Evolutionary conservation across 202 grass and related monocot genomes (phyloP).

Genomic region (Schoenoplectus tabernaemontani): DNA sequence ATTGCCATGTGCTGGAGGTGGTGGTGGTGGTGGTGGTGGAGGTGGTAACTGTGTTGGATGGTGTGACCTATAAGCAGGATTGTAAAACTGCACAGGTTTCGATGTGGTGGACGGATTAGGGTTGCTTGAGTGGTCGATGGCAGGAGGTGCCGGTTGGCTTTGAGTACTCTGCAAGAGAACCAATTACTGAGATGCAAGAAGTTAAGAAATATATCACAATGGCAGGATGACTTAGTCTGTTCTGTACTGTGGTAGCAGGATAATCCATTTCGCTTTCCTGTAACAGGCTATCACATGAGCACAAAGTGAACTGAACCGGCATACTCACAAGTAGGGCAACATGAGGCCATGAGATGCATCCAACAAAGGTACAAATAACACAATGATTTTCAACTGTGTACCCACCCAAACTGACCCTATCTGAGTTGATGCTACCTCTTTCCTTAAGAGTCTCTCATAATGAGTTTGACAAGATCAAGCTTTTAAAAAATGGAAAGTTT

Average conservation of each 20-base stretch:
- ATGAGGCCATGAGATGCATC: conserved; percentile 24
- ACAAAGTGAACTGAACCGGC: neutral
- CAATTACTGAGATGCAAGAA: conserved; percentile 23
- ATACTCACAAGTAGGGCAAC: conserved; percentile 25
- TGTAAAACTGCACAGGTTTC: conserved; percentile 41
- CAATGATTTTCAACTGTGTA: neutral
- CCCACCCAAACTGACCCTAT: too few relatives aligned
- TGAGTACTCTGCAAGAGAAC: conserved; percentile 61
- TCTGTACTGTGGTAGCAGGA: neutral
- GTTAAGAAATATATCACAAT: neutral
- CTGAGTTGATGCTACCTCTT: too few relatives aligned
- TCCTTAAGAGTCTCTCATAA: too few relatives aligned
- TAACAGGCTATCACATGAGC: neutral
- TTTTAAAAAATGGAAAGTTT: too few relatives aligned
- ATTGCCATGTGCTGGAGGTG: conserved; percentile 48
- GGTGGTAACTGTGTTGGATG: conserved; percentile 48
- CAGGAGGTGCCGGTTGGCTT: conserved; percentile 40
- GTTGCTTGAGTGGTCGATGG: conserved; percentile 32
- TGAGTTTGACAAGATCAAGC: too few relatives aligned
- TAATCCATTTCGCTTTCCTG: neutral
- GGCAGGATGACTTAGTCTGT: neutral
- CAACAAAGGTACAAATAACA: conserved; percentile 27
- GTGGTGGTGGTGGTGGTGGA: conserved; percentile 21
- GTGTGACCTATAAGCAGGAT: conserved; percentile 37
- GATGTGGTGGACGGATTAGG: conserved; percentile 31